A percentile compares a stretch with the other conserved stretches of the same genome.
These are phyloP conservation scores for Lippia alba DNA, from an alignment of 305 asterid genomes.

Conservation along the genomic window DNA sequence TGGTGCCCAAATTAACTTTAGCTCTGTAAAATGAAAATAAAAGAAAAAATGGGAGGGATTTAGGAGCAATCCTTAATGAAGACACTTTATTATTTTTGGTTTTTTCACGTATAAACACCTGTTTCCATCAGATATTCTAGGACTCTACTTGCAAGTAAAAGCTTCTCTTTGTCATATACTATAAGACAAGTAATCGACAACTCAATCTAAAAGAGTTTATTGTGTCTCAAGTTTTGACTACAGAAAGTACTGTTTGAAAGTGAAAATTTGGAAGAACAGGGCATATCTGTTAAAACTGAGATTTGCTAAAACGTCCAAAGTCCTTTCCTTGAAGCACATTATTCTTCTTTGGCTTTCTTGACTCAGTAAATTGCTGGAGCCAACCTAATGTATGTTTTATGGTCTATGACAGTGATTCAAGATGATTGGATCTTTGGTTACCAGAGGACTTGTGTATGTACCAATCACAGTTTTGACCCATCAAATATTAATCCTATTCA, in stretches of 20 bases:
- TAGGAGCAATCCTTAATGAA: not conserved
- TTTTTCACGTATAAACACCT: constrained; percentile 1
- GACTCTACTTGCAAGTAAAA: constrained; percentile 5
- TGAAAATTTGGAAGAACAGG: not conserved
- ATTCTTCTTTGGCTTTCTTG: not conserved
- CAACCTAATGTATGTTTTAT: constrained; percentile 23
- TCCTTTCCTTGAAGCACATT: constrained; percentile 9
- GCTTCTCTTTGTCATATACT: not conserved
- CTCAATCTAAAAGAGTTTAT: not conserved
- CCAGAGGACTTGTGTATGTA: constrained; percentile 84
- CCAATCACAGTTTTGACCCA: constrained; percentile 10
- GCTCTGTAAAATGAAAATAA: not conserved
- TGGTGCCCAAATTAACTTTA: not conserved
- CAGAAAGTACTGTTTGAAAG: constrained; percentile 24
- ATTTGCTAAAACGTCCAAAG: not conserved
- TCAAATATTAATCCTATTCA: constrained; percentile 9
- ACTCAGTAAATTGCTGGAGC: constrained; percentile 7
- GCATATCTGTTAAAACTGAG: constrained; percentile 22
- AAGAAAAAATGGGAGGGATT: not conserved
- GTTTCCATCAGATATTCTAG: not conserved
- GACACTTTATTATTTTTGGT: not conserved
- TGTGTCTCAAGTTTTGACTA: not conserved
- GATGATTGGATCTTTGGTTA: constrained; percentile 91
- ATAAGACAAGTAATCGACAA: not conserved
- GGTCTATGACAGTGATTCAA: constrained; percentile 56